These are phyloP conservation scores for Ambrosiella cleistominuta DNA, from an alignment of 2,329 filamentous ascomycete genomes.

Conservation along the genomic window DNA sequence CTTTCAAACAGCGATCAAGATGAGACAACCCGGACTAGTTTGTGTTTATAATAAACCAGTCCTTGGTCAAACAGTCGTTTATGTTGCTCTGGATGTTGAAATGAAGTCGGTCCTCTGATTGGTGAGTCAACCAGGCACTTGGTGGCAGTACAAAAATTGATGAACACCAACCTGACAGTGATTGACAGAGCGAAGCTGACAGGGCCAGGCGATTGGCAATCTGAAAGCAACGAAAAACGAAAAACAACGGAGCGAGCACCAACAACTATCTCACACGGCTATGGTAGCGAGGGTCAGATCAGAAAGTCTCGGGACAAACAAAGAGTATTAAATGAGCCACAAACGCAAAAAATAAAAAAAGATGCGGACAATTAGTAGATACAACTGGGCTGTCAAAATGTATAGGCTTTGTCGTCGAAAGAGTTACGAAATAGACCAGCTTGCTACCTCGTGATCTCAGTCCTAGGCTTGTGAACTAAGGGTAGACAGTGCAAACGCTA, in stretches of 20 bases:
- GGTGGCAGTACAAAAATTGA: constrained; percentile 12
- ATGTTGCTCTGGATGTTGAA: no score
- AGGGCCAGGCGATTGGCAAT: background rate
- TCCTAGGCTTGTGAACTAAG: constrained; percentile 3
- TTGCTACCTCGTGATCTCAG: background rate
- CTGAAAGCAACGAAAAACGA: background rate
- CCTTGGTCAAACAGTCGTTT: no score
- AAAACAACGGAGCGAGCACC: background rate
- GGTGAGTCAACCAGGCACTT: background rate
- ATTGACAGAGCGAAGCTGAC: background rate
- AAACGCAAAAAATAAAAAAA: constrained; percentile 9
- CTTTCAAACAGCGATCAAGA: no score
- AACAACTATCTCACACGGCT: background rate
- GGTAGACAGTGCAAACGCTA: constrained; percentile 6
- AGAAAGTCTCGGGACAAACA: background rate
- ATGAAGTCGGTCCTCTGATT: background rate
- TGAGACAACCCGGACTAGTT: no score
- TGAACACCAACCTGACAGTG: background rate
- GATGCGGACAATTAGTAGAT: background rate
- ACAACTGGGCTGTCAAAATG: background rate
- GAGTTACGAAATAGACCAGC: no score
- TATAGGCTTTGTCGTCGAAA: no score
- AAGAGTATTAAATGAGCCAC: constrained; percentile 3
- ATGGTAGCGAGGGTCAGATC: background rate
- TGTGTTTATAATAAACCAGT: no score